Conservation (phyloP, 2,329 filamentous ascomycete genomes). For the Aspergillus fructus region DNA sequence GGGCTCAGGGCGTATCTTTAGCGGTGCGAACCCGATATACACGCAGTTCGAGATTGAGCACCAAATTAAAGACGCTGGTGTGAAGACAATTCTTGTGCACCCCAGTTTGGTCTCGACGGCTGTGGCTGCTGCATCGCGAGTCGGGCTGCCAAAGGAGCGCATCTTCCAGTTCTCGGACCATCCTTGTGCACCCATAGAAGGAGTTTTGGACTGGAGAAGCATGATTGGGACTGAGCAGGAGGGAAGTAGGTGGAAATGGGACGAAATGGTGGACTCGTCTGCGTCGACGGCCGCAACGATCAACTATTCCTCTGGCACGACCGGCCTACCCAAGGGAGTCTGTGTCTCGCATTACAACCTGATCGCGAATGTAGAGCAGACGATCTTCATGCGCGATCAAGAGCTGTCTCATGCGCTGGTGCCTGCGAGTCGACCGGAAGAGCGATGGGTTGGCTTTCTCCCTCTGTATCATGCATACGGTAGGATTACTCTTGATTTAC, state of each 20-base stretch:
- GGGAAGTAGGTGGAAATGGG: constrained; percentile 5
- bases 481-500: not conserved
- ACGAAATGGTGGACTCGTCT: constrained; percentile 1
- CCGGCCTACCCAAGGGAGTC: constrained; percentile 13
- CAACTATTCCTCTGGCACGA: constrained; percentile 13
- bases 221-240: constrained; percentile 10
- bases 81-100: constrained; percentile 7
- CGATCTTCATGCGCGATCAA: constrained; percentile 12
- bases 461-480: constrained; percentile 15
- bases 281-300: constrained; percentile 4
- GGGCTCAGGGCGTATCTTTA: constrained; percentile 11
- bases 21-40: constrained; percentile 10
- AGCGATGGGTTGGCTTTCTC: constrained; percentile 13
- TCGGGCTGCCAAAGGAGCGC: constrained; percentile 1
- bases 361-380: constrained; percentile 13
- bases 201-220: constrained; percentile 2
- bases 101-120: constrained; percentile 5
- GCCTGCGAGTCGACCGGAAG: constrained; percentile 4
- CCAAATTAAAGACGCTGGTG: constrained; percentile 5
- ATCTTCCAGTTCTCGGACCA: constrained; percentile 11
- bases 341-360: constrained; percentile 13
- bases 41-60: constrained; percentile 11
- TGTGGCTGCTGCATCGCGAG: not conserved
- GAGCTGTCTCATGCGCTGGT: not conserved
- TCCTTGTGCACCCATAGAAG: not conserved